Percentiles rank a stretch among this genome's conserved stretches.
phyloP scores from a whole-genome alignment of 495 filamentous ascomycete genomes.

The Neurospora tetrasperma region DNA sequence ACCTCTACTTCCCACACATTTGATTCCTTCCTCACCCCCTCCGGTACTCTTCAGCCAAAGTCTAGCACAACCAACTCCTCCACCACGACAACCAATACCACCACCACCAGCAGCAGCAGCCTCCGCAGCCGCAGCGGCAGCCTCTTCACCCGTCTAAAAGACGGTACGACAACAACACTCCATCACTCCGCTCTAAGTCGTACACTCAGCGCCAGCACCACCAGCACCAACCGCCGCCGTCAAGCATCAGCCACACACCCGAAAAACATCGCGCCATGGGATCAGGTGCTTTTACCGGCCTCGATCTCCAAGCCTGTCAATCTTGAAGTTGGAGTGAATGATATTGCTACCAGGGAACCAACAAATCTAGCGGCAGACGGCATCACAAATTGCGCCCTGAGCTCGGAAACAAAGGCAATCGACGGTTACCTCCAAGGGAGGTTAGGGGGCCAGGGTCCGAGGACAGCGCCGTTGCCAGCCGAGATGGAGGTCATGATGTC shows the following conservation, averaged over 20 bases:
- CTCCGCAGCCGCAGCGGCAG: background rate
- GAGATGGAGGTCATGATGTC: background rate
- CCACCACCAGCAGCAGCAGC: background rate
- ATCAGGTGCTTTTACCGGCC: background rate
- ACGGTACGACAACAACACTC: background rate
- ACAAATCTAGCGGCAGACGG: background rate
- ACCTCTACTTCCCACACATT: background rate
- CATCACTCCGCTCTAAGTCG: background rate
- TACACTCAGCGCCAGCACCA: background rate
- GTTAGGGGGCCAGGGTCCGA: no score
- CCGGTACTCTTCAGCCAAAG: background rate
- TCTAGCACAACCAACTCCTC: background rate
- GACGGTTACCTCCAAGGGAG: no score
- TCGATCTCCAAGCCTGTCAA: background rate
- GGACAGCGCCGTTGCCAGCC: background rate
- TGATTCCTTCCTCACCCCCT: background rate
- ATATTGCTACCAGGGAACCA: background rate
- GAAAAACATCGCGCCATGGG: background rate
- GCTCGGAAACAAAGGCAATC: background rate
- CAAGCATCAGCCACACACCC: background rate
- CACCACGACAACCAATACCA: background rate
- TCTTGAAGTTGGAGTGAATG: background rate
- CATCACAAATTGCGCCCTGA: background rate
- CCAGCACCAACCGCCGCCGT: background rate
- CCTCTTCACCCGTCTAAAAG: background rate